These are phyloP conservation scores for Arabidopsis arenosa DNA, from an alignment of 345 rosid species.

Conservation along the genomic window DNA sequence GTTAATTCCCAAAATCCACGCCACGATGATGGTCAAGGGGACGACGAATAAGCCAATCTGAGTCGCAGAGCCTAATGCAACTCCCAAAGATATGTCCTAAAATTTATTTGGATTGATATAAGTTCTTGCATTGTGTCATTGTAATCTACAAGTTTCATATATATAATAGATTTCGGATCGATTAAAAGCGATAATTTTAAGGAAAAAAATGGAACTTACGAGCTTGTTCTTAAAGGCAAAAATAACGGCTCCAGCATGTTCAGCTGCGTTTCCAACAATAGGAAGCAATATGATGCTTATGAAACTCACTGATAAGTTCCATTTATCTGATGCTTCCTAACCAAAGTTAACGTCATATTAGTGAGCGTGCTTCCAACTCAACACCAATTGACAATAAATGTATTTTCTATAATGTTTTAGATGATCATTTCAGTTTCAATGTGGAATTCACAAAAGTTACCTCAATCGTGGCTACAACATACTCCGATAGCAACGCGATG, in stretches of 20 bases:
- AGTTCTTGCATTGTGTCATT: constrained; percentile 31
- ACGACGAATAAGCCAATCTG: constrained; percentile 95
- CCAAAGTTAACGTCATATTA: neutral
- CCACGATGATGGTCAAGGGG: constrained; percentile 72
- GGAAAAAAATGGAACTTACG: constrained; percentile 46
- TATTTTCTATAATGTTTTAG: too few species aligned
- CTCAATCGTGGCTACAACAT: constrained; percentile 96
- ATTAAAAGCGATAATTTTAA: neutral
- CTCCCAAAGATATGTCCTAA: constrained; percentile 91
- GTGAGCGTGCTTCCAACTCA: neutral
- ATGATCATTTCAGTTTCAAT: too few species aligned
- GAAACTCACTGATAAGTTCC: constrained; percentile 95
- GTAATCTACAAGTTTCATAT: neutral
- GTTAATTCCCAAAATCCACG: constrained; percentile 67
- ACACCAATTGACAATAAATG: neutral
- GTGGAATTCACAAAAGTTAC: constrained; percentile 45
- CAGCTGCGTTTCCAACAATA: constrained; percentile 95
- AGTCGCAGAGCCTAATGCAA: constrained; percentile 89
- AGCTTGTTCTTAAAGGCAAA: constrained; percentile 92
- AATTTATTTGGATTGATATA: constrained; percentile 18
- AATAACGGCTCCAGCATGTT: constrained; percentile 90
- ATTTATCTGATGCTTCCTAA: constrained; percentile 78
- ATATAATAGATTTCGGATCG: neutral
- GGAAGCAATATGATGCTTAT: constrained; percentile 91
- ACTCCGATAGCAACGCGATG: constrained; percentile 85